Conservation (phyloP, 345 rosid species). For the Camelina laxa region DNA sequence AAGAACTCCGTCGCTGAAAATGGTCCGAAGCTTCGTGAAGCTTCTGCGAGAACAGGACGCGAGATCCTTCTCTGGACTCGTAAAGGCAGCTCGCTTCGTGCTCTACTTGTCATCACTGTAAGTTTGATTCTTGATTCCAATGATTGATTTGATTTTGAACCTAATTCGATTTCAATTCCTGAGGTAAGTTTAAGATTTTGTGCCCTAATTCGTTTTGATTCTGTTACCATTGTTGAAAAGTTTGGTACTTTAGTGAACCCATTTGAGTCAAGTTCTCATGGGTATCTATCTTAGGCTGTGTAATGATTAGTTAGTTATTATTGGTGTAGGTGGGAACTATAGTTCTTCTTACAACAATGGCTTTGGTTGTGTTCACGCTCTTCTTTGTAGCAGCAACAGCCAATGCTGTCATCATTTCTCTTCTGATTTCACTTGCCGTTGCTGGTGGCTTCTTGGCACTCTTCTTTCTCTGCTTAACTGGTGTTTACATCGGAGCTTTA, state of each 20-base stretch:
- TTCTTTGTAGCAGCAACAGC: conserved; percentile 81
- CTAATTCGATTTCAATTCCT: neutral
- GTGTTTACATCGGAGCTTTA: conserved; percentile 78
- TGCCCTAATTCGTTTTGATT: neutral
- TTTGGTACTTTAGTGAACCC: conserved; percentile 29
- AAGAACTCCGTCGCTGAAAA: conserved; percentile 56
- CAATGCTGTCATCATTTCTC: conserved; percentile 73
- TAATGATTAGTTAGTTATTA: conserved; percentile 10
- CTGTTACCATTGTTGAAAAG: conserved; percentile 20
- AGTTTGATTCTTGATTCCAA: conserved; percentile 32
- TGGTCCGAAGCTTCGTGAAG: conserved; percentile 57
- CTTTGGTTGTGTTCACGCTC: conserved; percentile 69
- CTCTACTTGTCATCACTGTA: conserved; percentile 81
- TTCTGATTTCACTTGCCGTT: conserved; percentile 79
- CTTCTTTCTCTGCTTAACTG: conserved; percentile 69
- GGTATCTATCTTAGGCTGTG: neutral
- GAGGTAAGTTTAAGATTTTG: neutral
- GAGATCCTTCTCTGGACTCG: conserved; percentile 74
- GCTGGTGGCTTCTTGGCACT: conserved; percentile 90
- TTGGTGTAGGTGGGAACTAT: conserved; percentile 80
- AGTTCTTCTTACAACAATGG: conserved; percentile 69
- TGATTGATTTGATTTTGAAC: neutral
- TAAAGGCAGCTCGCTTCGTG: conserved; percentile 75
- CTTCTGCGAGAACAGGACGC: conserved; percentile 55
- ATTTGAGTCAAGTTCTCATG: neutral